Conservation (phyloP, 257 asterid species). For the Lycium ferocissimum region DNA sequence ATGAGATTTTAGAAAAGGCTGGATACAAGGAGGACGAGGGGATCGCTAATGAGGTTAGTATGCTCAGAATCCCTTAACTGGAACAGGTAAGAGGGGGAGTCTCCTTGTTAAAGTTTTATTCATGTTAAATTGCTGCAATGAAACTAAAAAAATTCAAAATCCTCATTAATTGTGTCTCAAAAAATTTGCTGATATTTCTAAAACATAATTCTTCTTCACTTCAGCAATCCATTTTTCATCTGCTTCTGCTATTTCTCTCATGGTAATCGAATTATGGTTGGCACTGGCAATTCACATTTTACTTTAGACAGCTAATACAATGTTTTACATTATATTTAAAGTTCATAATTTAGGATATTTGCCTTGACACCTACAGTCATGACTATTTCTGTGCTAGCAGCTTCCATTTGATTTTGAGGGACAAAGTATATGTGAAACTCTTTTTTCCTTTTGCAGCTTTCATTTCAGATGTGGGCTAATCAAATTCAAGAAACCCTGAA, state of each 20-base stretch:
- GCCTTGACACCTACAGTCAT: background rate
- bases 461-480: conserved; percentile 57
- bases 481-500: conserved; percentile 54
- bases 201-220: background rate
- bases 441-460: conserved; percentile 46
- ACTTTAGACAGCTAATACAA: background rate
- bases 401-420: background rate
- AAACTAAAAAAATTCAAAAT: background rate
- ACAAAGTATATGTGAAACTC: background rate
- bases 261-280: background rate
- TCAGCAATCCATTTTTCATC: background rate
- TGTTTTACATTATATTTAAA: background rate
- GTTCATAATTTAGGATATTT: background rate
- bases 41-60: conserved; percentile 51
- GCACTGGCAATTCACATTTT: background rate
- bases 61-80: background rate
- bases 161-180: too few relatives aligned
- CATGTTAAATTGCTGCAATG: background rate
- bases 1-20: conserved; percentile 49
- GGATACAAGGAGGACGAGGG: conserved; percentile 61
- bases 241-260: background rate
- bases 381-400: background rate
- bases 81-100: background rate
- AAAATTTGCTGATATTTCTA: too few relatives aligned
- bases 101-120: background rate